Base-by-base conservation (phyloP, 805 yeast species). In the Danielozyma ontarioensis region DNA sequence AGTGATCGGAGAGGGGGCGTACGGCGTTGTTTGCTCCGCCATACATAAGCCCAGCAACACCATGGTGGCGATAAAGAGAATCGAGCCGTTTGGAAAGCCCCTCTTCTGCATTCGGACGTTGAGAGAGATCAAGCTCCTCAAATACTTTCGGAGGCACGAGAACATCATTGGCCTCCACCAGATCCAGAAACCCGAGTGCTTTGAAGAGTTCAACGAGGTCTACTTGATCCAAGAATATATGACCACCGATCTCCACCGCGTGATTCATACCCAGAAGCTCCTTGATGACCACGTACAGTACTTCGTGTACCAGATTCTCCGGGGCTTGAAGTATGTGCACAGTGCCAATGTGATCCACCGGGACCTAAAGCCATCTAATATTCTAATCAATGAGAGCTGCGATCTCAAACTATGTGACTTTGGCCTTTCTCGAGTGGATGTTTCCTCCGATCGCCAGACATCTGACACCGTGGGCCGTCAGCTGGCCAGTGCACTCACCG, bases 331-430 rank as follows among this genome's bases (percentile, higher is more conserved):
- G 45, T 72, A 76, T 13, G 72, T 83, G 44, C 93, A 83, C 53
- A 70, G 79, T 27, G 85, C 86, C 5, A 73, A 75, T 32, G 87
- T 83, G 1, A 73, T 83, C 25, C 93, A 83, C 53, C 61, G 93
- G 41, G 93, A 83, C 54, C 64, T 83, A 37, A 83, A 83, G 50
- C 90, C 93, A 0, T 76, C 84, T 8, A 83, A 83, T 50, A 51
- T 83, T 13, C 53, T 83, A 40, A 62, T 83, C 13, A 80, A 80
- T 48, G 70, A 78, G 11, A 75, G 80, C 42, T 83, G 93, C 57
- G 87, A 82, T 51, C 60, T 83, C 37, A 83, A 82, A 44, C 74
- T 83, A 12, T 82, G 90, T 56, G 93, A 83, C 57, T 83, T 83
- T 59, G 93, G 93, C 0, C 57, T 83, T 15, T 80, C 89, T 1